A percentile compares a stretch with the other conserved stretches of the same genome.
Evolutionary conservation across 495 filamentous ascomycete species (phyloP).

Genomic region (Annulohypoxylon maeteangense): DNA sequence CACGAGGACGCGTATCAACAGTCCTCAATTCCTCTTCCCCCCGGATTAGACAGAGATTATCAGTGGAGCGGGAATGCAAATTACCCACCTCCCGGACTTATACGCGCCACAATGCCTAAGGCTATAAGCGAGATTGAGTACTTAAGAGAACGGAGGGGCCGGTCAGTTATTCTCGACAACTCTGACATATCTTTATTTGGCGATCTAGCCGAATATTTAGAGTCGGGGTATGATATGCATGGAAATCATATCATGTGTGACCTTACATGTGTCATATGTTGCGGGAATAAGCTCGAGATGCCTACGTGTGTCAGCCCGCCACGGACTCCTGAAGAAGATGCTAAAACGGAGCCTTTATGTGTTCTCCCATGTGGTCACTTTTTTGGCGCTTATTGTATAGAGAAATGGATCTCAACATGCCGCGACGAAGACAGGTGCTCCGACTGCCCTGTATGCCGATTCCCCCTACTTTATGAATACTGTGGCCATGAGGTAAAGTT

Average conservation of each 20-base stretch:
- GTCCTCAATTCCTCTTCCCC: not conserved
- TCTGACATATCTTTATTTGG: conserved; percentile 72
- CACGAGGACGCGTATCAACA: not conserved
- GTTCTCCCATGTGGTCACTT: conserved; percentile 43
- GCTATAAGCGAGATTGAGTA: not conserved
- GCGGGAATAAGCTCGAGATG: conserved; percentile 37
- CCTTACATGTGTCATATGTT: conserved; percentile 31
- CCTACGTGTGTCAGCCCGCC: conserved; percentile 36
- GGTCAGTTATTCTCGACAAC: conserved; percentile 56
- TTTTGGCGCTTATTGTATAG: conserved; percentile 21
- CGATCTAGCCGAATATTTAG: conserved; percentile 77
- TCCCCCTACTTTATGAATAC: not conserved
- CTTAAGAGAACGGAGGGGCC: not conserved
- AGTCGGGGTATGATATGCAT: conserved; percentile 81
- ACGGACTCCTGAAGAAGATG: not conserved
- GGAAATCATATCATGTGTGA: conserved; percentile 55
- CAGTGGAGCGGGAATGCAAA: not conserved
- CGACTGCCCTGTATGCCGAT: conserved; percentile 18
- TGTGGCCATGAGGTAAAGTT: conserved; percentile 34
- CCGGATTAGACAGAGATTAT: not conserved
- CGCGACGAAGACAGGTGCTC: not conserved
- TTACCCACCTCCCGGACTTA: not conserved
- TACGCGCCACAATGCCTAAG: not conserved
- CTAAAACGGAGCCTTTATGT: not conserved
- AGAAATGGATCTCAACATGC: not conserved